Percentiles rank a stretch among this genome's conserved stretches.
Evolutionary conservation across 2,329 filamentous ascomycete genomes (phyloP).

Genomic region (Kalaharituber pfeilii): DNA sequence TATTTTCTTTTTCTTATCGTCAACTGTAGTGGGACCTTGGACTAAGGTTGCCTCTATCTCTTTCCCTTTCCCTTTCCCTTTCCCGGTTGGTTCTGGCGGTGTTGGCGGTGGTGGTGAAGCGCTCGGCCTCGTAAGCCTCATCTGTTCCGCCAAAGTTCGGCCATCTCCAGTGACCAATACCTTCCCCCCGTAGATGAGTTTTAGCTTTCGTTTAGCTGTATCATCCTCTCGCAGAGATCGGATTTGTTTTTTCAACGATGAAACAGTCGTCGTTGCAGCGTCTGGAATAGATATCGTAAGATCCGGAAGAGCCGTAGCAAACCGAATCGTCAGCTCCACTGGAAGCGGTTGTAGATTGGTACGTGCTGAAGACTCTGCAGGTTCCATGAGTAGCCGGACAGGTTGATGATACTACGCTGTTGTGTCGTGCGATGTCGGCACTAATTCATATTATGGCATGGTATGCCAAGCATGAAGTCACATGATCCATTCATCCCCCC

Average conservation of each 20-base stretch:
- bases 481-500: no score
- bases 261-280: conserved; percentile 52
- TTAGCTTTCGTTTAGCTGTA: conserved; percentile 32
- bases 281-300: conserved; percentile 57
- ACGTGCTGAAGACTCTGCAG: not conserved
- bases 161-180: conserved; percentile 51
- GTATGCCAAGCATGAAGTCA: no score
- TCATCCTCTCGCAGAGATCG: conserved; percentile 32
- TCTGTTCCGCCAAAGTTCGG: conserved; percentile 47
- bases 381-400: not conserved
- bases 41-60: conserved; percentile 34
- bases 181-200: conserved; percentile 78
- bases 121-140: conserved; percentile 45
- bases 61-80: conserved; percentile 47
- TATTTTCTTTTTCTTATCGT: not conserved
- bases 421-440: no score
- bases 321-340: conserved; percentile 70
- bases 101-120: conserved; percentile 27
- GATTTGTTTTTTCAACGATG: conserved; percentile 66
- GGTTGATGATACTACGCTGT: not conserved
- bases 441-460: no score
- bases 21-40: conserved; percentile 22
- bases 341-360: conserved; percentile 27
- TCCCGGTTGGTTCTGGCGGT: conserved; percentile 3
- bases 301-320: conserved; percentile 61